Evolutionary conservation across 352 stramenopile species (phyloP).

Genomic region (Pythium phragmitis): DNA sequence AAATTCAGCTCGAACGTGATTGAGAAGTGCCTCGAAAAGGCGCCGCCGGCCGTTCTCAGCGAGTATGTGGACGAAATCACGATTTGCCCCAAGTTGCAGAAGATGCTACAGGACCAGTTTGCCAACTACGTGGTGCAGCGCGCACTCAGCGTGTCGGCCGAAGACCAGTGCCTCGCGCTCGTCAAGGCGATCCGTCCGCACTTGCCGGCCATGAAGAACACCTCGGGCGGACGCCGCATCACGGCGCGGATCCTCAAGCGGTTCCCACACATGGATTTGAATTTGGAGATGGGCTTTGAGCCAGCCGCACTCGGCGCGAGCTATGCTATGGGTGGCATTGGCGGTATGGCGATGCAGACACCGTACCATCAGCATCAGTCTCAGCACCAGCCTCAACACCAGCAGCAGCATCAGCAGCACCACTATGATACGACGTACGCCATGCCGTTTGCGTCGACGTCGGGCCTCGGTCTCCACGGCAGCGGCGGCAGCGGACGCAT

Average conservation of each 20-base stretch:
- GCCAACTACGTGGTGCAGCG: constrained; percentile 99
- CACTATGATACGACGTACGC: constrained; percentile 30
- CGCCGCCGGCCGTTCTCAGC: constrained; percentile 68
- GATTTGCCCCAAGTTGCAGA: constrained; percentile 82
- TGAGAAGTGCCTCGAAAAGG: constrained; percentile 98
- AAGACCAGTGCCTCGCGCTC: constrained; percentile 92
- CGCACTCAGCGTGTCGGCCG: constrained; percentile 93
- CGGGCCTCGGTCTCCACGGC: constrained; percentile 15
- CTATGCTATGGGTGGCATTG: constrained; percentile 34
- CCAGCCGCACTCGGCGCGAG: constrained; percentile 8
- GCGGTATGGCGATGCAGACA: constrained; percentile 27
- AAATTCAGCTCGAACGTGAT: constrained; percentile 99
- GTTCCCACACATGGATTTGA: constrained; percentile 95
- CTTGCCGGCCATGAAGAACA: constrained; percentile 93
- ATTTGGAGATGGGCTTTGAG: constrained; percentile 54
- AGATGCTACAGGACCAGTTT: constrained; percentile 97
- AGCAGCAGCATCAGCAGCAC: constrained; percentile 28
- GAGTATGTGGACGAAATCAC: constrained; percentile 81
- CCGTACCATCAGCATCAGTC: constrained; percentile 26
- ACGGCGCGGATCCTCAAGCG: constrained; percentile 95
- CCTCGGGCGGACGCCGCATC: constrained; percentile 92
- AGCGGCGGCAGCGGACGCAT: constrained; percentile 9
- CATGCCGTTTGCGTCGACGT: constrained; percentile 19
- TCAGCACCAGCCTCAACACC: constrained; percentile 22
- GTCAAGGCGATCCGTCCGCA: constrained; percentile 97